Evolutionary conservation across 2,329 filamentous ascomycete genomes (phyloP).

Genomic region (Diaporthe citrichinensis): DNA sequence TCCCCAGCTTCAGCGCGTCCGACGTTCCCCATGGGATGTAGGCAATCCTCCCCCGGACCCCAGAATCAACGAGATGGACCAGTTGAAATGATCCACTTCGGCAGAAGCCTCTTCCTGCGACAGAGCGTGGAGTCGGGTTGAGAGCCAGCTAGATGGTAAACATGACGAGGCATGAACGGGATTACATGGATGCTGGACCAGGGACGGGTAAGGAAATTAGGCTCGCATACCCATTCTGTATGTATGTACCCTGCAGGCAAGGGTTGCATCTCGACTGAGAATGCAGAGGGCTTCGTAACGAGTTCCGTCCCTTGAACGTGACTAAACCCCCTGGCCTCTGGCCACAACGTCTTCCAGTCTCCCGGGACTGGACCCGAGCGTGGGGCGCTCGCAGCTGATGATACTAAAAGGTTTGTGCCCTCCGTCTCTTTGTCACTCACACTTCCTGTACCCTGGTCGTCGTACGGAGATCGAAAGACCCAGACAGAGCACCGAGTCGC

Average conservation of each 20-base stretch:
- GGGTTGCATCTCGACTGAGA: conserved; percentile 22
- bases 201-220: not conserved
- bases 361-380: conserved; percentile 24
- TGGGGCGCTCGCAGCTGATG: conserved; percentile 11
- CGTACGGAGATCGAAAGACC: not conserved
- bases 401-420: conserved; percentile 25
- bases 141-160: not conserved
- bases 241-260: conserved; percentile 6
- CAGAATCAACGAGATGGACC: conserved; percentile 22
- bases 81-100: conserved; percentile 11
- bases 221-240: not conserved
- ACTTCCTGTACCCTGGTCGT: conserved; percentile 9
- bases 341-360: conserved; percentile 15
- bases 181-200: conserved; percentile 25
- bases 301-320: conserved; percentile 2
- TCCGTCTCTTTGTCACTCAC: not conserved
- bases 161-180: not conserved
- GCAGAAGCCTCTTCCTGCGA: conserved; percentile 2
- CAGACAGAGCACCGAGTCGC: not conserved
- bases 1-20: conserved; percentile 4
- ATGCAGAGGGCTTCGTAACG: conserved; percentile 20
- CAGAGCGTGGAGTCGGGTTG: not conserved
- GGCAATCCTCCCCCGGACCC: conserved; percentile 29
- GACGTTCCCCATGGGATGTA: conserved; percentile 20
- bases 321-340: conserved; percentile 13